Evolutionary conservation across 139 green algal species (phyloP).

Genomic region (Micractinium sp.): DNA sequence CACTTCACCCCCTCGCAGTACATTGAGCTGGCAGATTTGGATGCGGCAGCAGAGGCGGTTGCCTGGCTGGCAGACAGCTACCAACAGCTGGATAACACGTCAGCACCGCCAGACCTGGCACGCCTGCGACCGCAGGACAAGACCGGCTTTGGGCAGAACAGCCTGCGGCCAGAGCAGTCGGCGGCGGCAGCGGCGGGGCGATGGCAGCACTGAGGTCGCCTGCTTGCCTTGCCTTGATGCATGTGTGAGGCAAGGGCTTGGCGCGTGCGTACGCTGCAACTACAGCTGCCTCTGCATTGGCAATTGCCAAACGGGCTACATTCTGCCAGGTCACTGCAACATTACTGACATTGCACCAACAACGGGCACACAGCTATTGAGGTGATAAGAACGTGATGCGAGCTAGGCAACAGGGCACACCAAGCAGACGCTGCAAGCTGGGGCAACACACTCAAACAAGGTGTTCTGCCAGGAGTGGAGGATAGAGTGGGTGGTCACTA

Average conservation of each 20-base stretch:
- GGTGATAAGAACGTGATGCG: no score
- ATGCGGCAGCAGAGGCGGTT: neutral
- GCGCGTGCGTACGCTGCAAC: neutral
- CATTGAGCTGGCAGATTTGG: neutral
- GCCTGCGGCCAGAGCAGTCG: neutral
- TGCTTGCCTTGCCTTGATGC: neutral
- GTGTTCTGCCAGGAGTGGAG: no score
- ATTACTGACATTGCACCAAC: no score
- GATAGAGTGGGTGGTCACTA: no score
- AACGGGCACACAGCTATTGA: no score
- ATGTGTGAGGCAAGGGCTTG: neutral
- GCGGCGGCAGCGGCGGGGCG: neutral
- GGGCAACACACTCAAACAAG: no score
- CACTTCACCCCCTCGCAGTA: neutral
- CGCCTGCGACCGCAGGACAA: neutral
- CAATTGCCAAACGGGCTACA: neutral
- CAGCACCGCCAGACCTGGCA: neutral
- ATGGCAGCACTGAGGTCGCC: no score
- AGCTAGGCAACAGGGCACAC: no score
- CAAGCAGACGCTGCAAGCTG: no score
- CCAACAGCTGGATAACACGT: neutral
- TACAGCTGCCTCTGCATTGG: neutral
- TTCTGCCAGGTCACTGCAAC: no score
- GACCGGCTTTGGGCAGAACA: neutral
- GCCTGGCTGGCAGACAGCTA: constrained; percentile 7